Evolutionary conservation across 23 red algal genomes (phyloP).

Genomic region (Pyropia yezoensis): DNA sequence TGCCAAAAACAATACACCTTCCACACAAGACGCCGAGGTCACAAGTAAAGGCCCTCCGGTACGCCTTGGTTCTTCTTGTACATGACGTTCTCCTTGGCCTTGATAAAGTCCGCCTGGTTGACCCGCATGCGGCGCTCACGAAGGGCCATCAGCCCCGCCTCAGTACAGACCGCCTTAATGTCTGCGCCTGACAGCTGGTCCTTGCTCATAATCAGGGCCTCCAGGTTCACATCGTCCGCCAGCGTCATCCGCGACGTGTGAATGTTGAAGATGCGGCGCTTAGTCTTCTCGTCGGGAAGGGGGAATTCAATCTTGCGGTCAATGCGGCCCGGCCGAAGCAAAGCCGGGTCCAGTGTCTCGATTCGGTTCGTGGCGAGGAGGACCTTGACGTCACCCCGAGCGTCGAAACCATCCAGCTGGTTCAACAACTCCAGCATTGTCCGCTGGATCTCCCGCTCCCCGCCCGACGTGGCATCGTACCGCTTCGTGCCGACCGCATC

Average conservation of each 20-base stretch:
- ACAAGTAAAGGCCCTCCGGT: constrained; percentile 89
- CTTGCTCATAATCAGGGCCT: constrained; percentile 97
- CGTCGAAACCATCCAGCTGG: constrained; percentile 98
- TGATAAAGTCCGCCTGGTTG: constrained; percentile 84
- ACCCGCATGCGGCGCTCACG: constrained; percentile 96
- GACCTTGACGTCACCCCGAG: constrained; percentile 93
- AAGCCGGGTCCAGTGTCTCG: constrained; percentile 91
- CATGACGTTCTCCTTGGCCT: constrained; percentile 85
- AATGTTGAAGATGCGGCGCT: constrained; percentile 91
- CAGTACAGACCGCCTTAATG: constrained; percentile 98
- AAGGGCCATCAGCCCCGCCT: constrained; percentile 95
- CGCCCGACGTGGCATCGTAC: constrained; percentile 91
- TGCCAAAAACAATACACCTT: too few relatives aligned
- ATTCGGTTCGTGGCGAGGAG: constrained; percentile 95
- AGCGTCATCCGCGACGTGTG: constrained; percentile 96
- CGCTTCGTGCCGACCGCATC: constrained; percentile 98
- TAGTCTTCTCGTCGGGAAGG: constrained; percentile 97
- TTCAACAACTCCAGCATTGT: constrained; percentile 99
- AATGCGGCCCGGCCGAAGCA: constrained; percentile 93
- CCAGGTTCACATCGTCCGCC: constrained; percentile 91
- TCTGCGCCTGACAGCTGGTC: constrained; percentile 88
- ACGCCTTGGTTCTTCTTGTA: constrained; percentile 90
- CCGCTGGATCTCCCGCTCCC: constrained; percentile 98
- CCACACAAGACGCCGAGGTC: background rate
- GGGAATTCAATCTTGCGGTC: constrained; percentile 99